Conservation (phyloP, 805 yeast genomes). For the Cyberlindnera sargentensis region DNA sequence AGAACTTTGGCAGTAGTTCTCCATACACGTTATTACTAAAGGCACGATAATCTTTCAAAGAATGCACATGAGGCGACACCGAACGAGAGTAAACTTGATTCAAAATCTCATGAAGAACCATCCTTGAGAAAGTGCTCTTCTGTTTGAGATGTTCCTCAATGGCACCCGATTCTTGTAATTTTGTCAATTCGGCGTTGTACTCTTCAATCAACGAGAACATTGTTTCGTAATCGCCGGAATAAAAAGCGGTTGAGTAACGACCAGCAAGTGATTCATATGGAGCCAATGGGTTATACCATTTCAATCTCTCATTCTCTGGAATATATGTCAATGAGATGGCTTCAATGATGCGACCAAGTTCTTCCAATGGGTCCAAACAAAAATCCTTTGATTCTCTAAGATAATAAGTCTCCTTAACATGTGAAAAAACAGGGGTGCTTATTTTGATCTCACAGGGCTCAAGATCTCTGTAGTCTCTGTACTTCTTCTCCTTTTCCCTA, state of each 20-base stretch:
- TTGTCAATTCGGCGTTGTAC: constrained; percentile 35
- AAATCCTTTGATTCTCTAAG: constrained; percentile 46
- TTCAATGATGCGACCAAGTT: constrained; percentile 47
- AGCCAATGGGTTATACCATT: constrained; percentile 28
- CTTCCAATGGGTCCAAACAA: constrained; percentile 56
- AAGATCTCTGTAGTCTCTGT: constrained; percentile 24
- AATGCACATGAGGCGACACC: constrained; percentile 65
- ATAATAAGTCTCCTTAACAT: constrained; percentile 42
- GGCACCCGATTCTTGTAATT: constrained; percentile 28
- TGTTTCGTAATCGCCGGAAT: constrained; percentile 22
- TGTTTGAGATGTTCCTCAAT: constrained; percentile 26
- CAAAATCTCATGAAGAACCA: constrained; percentile 58
- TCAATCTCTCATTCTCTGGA: constrained; percentile 28
- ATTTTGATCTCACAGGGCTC: constrained; percentile 19
- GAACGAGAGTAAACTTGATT: constrained; percentile 69
- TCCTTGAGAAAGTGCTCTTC: constrained; percentile 29
- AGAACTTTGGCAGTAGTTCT: constrained; percentile 74
- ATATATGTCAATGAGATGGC: constrained; percentile 32
- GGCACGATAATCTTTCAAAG: constrained; percentile 67
- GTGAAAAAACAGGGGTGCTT: constrained; percentile 32
- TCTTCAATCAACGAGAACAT: constrained; percentile 31
- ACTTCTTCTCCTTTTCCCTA: constrained; percentile 16
- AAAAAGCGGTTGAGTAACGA: constrained; percentile 29
- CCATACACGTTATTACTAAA: constrained; percentile 91
- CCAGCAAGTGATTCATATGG: constrained; percentile 35